These are phyloP conservation scores for Globisporangium cystogenes DNA, from an alignment of 352 stramenopile species.

Conservation along the genomic window DNA sequence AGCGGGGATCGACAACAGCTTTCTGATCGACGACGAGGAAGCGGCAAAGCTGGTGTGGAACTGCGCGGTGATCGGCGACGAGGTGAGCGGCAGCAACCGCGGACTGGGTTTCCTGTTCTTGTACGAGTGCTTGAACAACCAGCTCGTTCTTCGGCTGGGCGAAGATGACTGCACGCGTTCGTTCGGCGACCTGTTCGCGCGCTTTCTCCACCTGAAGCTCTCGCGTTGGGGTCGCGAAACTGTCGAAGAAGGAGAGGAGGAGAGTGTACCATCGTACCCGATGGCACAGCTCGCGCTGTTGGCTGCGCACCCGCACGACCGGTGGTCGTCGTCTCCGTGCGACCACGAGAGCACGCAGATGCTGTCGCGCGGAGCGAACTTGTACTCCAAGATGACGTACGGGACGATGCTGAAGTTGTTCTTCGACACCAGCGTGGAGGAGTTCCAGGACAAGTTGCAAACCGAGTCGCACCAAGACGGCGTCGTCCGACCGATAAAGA, in stretches of 20 bases:
- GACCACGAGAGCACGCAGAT: conserved; percentile 65
- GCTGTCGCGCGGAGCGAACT: conserved; percentile 68
- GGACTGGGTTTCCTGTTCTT: conserved; percentile 76
- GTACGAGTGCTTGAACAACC: conserved; percentile 75
- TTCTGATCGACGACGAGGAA: conserved; percentile 74
- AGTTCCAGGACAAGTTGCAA: conserved; percentile 57
- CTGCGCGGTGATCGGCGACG: conserved; percentile 70
- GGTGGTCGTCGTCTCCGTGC: conserved; percentile 56
- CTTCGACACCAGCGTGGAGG: conserved; percentile 69
- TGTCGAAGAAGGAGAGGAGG: conserved; percentile 81
- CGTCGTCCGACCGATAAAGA: conserved; percentile 54
- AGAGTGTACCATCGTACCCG: conserved; percentile 63
- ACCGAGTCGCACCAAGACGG: conserved; percentile 42
- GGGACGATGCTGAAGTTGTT: conserved; percentile 79
- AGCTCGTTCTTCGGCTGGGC: conserved; percentile 57
- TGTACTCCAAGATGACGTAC: conserved; percentile 80
- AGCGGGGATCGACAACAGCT: conserved; percentile 45
- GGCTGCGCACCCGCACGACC: conserved; percentile 38
- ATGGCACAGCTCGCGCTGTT: conserved; percentile 75
- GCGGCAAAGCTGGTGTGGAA: conserved; percentile 80
- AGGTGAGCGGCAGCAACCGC: conserved; percentile 78
- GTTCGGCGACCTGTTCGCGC: conserved; percentile 69
- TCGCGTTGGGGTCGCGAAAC: conserved; percentile 81
- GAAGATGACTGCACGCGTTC: conserved; percentile 69
- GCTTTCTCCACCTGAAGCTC: conserved; percentile 80